These are phyloP conservation scores for Corynespora cassiicola DNA, from an alignment of 2,329 filamentous ascomycete species.

Conservation along the genomic window DNA sequence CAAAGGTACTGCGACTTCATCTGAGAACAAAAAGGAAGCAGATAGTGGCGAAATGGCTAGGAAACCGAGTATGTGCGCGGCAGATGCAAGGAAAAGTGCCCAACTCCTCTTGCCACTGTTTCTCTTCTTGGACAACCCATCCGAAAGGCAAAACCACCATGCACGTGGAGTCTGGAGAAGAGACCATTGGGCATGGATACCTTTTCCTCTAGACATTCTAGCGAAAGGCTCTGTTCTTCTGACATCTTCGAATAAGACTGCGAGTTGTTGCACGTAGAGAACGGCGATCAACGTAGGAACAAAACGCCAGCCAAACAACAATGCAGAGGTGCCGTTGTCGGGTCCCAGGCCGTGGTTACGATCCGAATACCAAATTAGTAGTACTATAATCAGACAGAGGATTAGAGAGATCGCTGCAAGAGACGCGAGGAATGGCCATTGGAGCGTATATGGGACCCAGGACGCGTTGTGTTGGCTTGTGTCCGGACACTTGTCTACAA, in stretches of 20 bases:
- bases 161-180: slow-evolving; percentile 18
- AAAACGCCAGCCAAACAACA: slow-evolving; percentile 30
- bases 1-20: slow-evolving; percentile 15
- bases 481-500: too few species aligned
- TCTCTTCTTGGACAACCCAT: slow-evolving; percentile 16
- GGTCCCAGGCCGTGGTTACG: slow-evolving; percentile 17
- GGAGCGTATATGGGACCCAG: slow-evolving; percentile 22
- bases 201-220: slow-evolving; percentile 14
- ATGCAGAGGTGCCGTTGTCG: slow-evolving; percentile 20
- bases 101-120: slow-evolving; percentile 13
- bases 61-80: slow-evolving; percentile 13
- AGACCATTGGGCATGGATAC: slow-evolving; percentile 16
- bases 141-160: slow-evolving; percentile 14
- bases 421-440: slow-evolving; percentile 18
- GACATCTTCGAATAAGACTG: slow-evolving; percentile 25
- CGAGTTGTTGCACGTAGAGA: slow-evolving; percentile 22
- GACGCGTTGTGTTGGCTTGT: too few species aligned
- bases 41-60: slow-evolving; percentile 21
- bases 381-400: slow-evolving; percentile 6
- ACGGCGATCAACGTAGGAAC: slow-evolving; percentile 27
- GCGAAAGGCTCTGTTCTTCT: slow-evolving; percentile 28
- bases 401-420: slow-evolving; percentile 9
- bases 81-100: slow-evolving; percentile 10
- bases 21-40: slow-evolving; percentile 18
- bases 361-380: slow-evolving; percentile 16